Evolutionary conservation across 2,329 filamentous ascomycete species (phyloP).

Genomic region (Fusarium pseudocircinatum): DNA sequence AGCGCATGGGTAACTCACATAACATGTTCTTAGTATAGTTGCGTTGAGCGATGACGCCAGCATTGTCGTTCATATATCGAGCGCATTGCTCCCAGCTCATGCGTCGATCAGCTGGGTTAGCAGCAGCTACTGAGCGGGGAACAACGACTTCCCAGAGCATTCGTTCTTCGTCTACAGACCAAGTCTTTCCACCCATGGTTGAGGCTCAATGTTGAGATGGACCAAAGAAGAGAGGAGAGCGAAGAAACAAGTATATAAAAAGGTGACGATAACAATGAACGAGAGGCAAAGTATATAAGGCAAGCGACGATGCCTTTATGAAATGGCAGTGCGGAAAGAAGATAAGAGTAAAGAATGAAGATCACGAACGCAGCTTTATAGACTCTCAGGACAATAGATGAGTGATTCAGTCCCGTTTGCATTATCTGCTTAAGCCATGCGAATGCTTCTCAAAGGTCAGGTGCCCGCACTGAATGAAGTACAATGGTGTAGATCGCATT

Average conservation of each 20-base stretch:
- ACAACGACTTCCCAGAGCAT: constrained; percentile 59
- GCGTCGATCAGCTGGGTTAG: constrained; percentile 24
- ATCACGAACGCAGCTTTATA: constrained; percentile 31
- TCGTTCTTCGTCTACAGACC: constrained; percentile 59
- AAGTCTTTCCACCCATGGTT: constrained; percentile 62
- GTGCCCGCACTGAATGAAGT: constrained; percentile 9
- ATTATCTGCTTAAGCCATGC: constrained; percentile 5
- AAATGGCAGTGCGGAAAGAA: background rate
- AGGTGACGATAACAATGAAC: background rate
- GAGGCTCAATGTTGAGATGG: background rate
- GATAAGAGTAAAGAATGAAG: constrained; percentile 4
- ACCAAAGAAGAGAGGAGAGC: background rate
- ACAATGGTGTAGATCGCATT: constrained; percentile 1
- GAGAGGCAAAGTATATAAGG: constrained; percentile 8
- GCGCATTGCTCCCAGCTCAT: constrained; percentile 53
- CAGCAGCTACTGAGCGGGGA: constrained; percentile 49
- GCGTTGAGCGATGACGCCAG: constrained; percentile 50
- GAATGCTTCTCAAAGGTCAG: constrained; percentile 9
- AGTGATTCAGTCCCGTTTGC: constrained; percentile 41
- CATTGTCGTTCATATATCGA: constrained; percentile 49
- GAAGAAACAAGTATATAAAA: background rate
- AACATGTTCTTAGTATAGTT: constrained; percentile 53
- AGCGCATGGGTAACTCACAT: constrained; percentile 34
- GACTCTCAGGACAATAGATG: constrained; percentile 10
- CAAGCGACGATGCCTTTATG: background rate